These are phyloP conservation scores for Myxozyma neotropica DNA, from an alignment of 805 yeast genomes.

Conservation along the genomic window DNA sequence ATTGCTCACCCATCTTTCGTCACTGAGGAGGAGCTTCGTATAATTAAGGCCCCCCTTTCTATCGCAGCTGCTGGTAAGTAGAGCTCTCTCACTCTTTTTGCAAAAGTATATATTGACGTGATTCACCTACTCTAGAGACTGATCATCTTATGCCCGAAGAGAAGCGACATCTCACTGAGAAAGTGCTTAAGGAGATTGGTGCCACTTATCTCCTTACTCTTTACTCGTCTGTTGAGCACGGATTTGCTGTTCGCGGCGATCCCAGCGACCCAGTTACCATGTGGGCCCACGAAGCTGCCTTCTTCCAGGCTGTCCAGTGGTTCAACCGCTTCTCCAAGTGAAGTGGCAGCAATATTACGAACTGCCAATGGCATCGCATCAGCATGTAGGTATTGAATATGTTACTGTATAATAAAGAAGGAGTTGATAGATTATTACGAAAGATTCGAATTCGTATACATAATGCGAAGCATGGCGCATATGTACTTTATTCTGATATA, in stretches of 20 bases:
- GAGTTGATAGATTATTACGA: no score
- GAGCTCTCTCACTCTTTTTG: conserved; percentile 40
- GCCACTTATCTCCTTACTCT: conserved; percentile 63
- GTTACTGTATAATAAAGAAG: no score
- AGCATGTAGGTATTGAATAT: no score
- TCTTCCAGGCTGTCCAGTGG: conserved; percentile 40
- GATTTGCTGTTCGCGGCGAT: conserved; percentile 82
- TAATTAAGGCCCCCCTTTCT: conserved; percentile 62
- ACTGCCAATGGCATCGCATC: no score
- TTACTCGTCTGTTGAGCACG: conserved; percentile 68
- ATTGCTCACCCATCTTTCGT: conserved; percentile 79
- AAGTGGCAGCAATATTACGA: no score
- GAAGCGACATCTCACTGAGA: conserved; percentile 62
- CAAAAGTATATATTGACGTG: background rate
- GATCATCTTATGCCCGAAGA: conserved; percentile 67
- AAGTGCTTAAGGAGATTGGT: conserved; percentile 54
- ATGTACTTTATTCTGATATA: no score
- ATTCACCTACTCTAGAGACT: conserved; percentile 39
- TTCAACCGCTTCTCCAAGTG: conserved; percentile 26
- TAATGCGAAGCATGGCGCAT: no score
- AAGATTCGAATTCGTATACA: no score
- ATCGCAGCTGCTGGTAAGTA: conserved; percentile 65
- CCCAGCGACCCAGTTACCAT: conserved; percentile 51
- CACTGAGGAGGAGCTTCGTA: conserved; percentile 61
- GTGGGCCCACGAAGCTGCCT: conserved; percentile 69